Percentiles rank a stretch among this genome's conserved stretches.
Evolutionary conservation across 2,329 filamentous ascomycete genomes (phyloP).

Genomic region (Annulohypoxylon truncatum): DNA sequence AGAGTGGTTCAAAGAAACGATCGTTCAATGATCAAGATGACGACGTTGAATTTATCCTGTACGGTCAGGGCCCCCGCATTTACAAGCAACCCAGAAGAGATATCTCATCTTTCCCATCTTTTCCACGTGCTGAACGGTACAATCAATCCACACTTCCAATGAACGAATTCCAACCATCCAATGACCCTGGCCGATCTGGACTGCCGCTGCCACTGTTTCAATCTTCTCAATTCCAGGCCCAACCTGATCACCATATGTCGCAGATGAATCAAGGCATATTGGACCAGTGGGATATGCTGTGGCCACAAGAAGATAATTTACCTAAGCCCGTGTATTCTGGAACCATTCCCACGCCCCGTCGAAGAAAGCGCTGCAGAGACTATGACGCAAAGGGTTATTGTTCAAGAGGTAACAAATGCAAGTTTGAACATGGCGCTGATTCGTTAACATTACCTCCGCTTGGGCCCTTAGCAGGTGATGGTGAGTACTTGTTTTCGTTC

Average conservation of each 20-base stretch:
- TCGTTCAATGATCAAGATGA: constrained; percentile 65
- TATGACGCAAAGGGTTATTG: constrained; percentile 81
- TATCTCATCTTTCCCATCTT: constrained; percentile 52
- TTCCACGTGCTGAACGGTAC: no score
- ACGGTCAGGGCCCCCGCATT: constrained; percentile 35
- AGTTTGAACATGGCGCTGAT: constrained; percentile 74
- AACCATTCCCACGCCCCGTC: constrained; percentile 43
- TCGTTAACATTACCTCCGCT: constrained; percentile 55
- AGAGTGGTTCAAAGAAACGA: constrained; percentile 62
- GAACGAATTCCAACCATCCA: constrained; percentile 17
- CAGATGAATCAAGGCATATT: constrained; percentile 70
- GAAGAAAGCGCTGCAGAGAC: constrained; percentile 70
- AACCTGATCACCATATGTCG: constrained; percentile 51
- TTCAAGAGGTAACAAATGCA: constrained; percentile 72
- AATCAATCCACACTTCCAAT: constrained; percentile 43
- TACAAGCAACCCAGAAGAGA: constrained; percentile 72
- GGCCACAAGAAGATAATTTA: constrained; percentile 57
- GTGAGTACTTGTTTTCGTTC: constrained; percentile 39
- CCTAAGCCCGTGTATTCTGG: constrained; percentile 49
- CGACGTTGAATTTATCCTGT: constrained; percentile 52
- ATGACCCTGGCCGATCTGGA: constrained; percentile 35
- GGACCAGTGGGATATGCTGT: constrained; percentile 65
- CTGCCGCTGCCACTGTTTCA: constrained; percentile 37
- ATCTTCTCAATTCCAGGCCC: constrained; percentile 26
- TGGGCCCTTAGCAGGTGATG: constrained; percentile 50